Evolutionary conservation across 192 early-diverging fungal species (phyloP), one percentile per base, ranked within the genome.

Genomic region (Backusella parvicylindrica): DNA sequence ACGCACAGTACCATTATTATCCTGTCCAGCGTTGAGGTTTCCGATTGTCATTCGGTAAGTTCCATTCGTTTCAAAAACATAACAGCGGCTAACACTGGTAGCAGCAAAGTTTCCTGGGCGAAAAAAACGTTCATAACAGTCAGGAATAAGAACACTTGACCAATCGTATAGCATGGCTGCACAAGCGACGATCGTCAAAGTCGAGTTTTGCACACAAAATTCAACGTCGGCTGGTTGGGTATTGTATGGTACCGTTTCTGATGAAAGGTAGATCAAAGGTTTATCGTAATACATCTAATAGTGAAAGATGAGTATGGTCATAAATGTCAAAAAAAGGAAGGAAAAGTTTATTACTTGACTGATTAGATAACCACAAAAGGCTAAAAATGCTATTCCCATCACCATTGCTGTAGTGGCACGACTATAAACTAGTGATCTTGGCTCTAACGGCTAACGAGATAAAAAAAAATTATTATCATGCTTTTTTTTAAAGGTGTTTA

Each of bases 161-260:
- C 50, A 78, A 28, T 71, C 26, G 23, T 23, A 23, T 13, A 60
- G 15, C 0, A 50, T 31, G 38, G 73, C 36, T 43, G 36, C 65
- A 40, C 71, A 73, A 1, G 28, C n/a, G 11, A 53, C 33, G 11
- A 78, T 40, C 26, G 64, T 67, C 13, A 78, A 16, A 28, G 31
- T 56, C 7, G 71, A 33, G 28, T 60, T 64, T 16, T 67, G 32
- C 33, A 64, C 72, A 21, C 77, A 78, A 23, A 78, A 69, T 9
- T 78, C 77, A 38, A 78, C 37, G 35, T 78, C 77, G 15, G 77
- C 71, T 69, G 71, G 26, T 13, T 41, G 31, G 33, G 41, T 68
- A 11, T 16, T 18, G 16, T 35, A 12, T 1, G 36, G 31, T 31
- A 69, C 28, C 13, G 33, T 73, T 21, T 73, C 65, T 26, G 63